Evolutionary conservation across 805 yeast species (phyloP), one percentile per base, ranked within the genome.

Genomic region (Cyberlindnera misumaiensis): DNA sequence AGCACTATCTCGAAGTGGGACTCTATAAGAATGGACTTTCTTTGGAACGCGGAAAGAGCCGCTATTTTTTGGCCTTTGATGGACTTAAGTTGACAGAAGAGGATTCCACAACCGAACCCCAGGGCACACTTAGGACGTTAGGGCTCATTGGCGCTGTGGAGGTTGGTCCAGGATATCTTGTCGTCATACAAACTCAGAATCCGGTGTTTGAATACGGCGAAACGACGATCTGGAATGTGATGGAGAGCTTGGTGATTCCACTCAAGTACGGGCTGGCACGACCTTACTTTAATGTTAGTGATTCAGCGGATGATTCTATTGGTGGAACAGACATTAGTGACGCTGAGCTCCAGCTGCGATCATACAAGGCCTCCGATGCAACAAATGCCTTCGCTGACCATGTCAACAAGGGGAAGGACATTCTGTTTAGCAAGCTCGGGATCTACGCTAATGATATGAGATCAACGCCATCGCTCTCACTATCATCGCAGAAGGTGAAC

Each of bases 111-210:
- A 16, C 13, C 5, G 18, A 27, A 4, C 36, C 38, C 2, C 35
- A 44, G 12, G 48, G 45, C 4, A 18, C 34, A 3, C 9, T 51
- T 2, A 27, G 29, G 2, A 40, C 41, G 3, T 16, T 39, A 7
- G 55, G 53, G 4, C 32, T 54, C 11, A 34, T 52, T 14, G 58
- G 58, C 1, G 16, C 36, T 18, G 51, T 49, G 13, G 42, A 39
- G 8, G 32, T 55, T 7, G 59, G 56, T 1, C 57, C 59, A 2
- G 58, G 58, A 4, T 55, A 46, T 33, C 40, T 55, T 11, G 30
- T 52, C 0, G 28, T 44, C 11, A 43, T 53, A 12, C 38, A 44
- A 3, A 32, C 47, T 4, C 46, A 47, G 28, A 36, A 40, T 12
- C 32, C 38, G 1, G 52, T 42, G 3, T 52, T 53, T 24, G 22